Evolutionary conservation across 1,284 basidiomycete genomes (phyloP).

Genomic region (Puccinia triticina): DNA sequence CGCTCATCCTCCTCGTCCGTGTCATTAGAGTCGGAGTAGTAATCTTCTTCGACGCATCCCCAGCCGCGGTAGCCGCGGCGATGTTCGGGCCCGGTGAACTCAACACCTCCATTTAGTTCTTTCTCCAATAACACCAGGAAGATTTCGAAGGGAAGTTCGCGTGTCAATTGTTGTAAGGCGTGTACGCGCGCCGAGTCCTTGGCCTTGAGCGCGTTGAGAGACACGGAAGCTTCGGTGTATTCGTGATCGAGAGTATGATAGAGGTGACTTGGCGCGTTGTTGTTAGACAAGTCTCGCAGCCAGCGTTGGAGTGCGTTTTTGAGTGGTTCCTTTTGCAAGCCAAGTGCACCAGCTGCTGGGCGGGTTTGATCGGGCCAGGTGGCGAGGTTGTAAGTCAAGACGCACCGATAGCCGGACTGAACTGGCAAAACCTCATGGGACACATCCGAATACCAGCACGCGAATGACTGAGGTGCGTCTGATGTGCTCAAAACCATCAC

Average conservation of each 20-base stretch:
- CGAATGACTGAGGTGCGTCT: background rate
- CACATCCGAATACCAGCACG: conserved; percentile 53
- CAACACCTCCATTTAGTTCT: background rate
- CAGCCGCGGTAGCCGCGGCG: background rate
- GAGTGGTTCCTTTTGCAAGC: background rate
- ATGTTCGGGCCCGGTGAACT: background rate
- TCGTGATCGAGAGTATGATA: background rate
- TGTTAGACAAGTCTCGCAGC: background rate
- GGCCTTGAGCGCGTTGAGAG: background rate
- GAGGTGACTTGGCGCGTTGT: background rate
- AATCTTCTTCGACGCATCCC: no score
- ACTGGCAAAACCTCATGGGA: conserved; percentile 52
- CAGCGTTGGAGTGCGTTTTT: background rate
- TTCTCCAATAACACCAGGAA: conserved; percentile 2
- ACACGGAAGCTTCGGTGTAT: background rate
- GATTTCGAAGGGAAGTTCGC: background rate
- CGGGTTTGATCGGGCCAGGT: background rate
- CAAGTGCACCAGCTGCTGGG: background rate
- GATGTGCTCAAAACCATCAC: background rate
- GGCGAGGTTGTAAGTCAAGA: no score
- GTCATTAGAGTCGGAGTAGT: background rate
- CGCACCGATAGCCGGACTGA: conserved; percentile 43
- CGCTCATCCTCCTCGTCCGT: background rate
- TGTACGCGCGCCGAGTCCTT: background rate
- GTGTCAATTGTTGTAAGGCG: background rate